Percentiles rank a stretch among this genome's conserved stretches.
Evolutionary conservation across 2,329 filamentous ascomycete species (phyloP).

Genomic region (Cladosporium sp.): DNA sequence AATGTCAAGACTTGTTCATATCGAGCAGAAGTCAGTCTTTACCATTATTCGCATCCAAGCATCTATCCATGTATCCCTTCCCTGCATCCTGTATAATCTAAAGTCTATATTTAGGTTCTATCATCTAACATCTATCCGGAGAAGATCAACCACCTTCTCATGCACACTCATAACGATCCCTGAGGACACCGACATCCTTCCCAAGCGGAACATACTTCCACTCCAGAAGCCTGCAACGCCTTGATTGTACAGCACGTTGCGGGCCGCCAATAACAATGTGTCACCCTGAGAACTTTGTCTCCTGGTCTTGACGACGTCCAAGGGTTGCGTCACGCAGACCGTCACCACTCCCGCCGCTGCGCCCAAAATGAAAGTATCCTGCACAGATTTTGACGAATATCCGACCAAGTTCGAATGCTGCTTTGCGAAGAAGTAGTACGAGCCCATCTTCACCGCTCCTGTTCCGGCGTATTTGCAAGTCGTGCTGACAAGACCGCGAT

Average conservation of each 20-base stretch:
- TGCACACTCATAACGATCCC: slow-evolving; percentile 8
- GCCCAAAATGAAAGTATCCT: slow-evolving; percentile 26
- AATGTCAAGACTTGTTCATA: too few relatives aligned
- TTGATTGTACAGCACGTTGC: not conserved
- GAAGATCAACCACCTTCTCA: slow-evolving; percentile 5
- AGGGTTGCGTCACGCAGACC: slow-evolving; percentile 41
- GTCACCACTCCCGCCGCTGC: slow-evolving; percentile 32
- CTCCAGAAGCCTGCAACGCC: slow-evolving; percentile 6
- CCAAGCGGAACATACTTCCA: slow-evolving; percentile 6
- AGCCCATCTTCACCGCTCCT: slow-evolving; percentile 46
- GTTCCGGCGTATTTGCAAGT: slow-evolving; percentile 48
- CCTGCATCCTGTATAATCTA: not conserved
- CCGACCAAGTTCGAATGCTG: not conserved
- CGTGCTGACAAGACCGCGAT: slow-evolving; percentile 43
- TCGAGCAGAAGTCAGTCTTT: not conserved
- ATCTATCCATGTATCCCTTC: not conserved
- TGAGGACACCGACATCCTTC: slow-evolving; percentile 8
- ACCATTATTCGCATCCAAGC: not conserved
- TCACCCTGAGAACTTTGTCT: slow-evolving; percentile 24
- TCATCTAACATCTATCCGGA: not conserved
- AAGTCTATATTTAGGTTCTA: not conserved
- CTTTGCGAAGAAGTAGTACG: slow-evolving; percentile 31
- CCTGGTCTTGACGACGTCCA: slow-evolving; percentile 41
- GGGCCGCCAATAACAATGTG: slow-evolving; percentile 1
- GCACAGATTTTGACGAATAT: slow-evolving; percentile 1